These are phyloP conservation scores for Dactylellina drechsleri DNA, from an alignment of 2,329 filamentous ascomycete species.

Conservation along the genomic window DNA sequence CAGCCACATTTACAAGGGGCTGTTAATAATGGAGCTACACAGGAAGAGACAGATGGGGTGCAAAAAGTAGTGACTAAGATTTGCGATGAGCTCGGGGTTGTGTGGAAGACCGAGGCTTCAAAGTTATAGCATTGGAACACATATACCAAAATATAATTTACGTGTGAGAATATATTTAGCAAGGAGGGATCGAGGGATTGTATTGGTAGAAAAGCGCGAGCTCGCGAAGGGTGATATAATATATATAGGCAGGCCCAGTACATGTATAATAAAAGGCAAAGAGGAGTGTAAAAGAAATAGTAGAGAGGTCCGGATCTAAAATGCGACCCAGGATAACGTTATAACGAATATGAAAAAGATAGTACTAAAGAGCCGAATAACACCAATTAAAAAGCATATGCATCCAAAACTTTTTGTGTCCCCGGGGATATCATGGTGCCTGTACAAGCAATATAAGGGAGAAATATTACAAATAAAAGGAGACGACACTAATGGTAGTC, in stretches of 20 bases:
- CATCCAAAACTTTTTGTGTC: conserved; percentile 45
- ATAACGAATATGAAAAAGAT: not conserved
- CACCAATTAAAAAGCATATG: conserved; percentile 24
- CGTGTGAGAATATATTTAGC: not conserved
- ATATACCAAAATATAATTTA: not conserved
- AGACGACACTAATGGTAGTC: no score
- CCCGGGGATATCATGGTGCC: conserved; percentile 38
- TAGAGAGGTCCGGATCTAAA: not conserved
- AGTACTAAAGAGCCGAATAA: conserved; percentile 6
- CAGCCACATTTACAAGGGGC: conserved; percentile 68
- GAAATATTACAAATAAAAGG: not conserved
- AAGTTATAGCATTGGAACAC: conserved; percentile 15
- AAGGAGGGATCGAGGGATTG: not conserved
- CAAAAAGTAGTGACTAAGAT: conserved; percentile 64
- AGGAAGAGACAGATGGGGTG: conserved; percentile 66
- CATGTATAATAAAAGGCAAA: not conserved
- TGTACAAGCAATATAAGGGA: conserved; percentile 6
- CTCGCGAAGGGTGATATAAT: not conserved
- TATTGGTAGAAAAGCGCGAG: not conserved
- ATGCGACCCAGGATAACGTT: not conserved
- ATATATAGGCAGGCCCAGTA: not conserved
- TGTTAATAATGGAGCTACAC: conserved; percentile 66
- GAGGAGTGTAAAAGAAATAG: not conserved
- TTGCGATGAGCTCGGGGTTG: conserved; percentile 64
- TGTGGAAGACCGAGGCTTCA: conserved; percentile 43